Base-by-base conservation (phyloP, 257 asterid species). In the Ophiorrhiza pumila region DNA sequence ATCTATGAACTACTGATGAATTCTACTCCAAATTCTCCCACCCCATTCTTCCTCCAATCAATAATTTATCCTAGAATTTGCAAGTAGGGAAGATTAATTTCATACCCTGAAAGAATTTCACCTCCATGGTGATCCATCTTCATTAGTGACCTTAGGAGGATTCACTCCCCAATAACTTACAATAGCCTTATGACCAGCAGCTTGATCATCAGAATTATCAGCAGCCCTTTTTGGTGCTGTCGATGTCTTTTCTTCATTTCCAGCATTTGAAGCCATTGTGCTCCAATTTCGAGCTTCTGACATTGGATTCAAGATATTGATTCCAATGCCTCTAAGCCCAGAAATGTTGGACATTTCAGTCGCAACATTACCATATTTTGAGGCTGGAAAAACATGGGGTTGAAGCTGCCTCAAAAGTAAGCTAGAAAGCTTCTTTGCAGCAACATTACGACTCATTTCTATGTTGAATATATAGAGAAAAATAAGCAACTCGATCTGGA, bases 111-210 rank as follows among this genome's bases (percentile, higher is more conserved):
- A 90, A 66, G 74, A 73, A 41, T 87, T 90, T 95, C 96, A 90
- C 45, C 80, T 78, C 96, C 95, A 90, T 0, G 90, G 87, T 5
- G 95, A 76, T 17, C 96, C 96, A 22, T 90, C 96, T 1, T 81
- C 78, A 46, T 62, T 84, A 14, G 80, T 77, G 42, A 85, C 7
- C 81, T 74, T 72, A 15, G 88, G 74, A 23, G 89, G 92, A 52
- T 73, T 75, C 69, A 87, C 85, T 25, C 95, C 96, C 96, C 96
- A 90, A 7, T 90, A 90, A 76, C 96, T 89, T 23, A 84, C 83
- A 0, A 74, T 37, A 0, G 71, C 75, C 80, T 71, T 81, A 47
- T 47, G 53, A 47, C 15, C 53, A 47, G 22, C 53, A 47, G 22
- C 53, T 1, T 13, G 22, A 12, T 17, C 10, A 8, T 47, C 53